Base-by-base conservation (phyloP, 2,329 filamentous ascomycete species). In the Coniochaeta pulveracea region DNA sequence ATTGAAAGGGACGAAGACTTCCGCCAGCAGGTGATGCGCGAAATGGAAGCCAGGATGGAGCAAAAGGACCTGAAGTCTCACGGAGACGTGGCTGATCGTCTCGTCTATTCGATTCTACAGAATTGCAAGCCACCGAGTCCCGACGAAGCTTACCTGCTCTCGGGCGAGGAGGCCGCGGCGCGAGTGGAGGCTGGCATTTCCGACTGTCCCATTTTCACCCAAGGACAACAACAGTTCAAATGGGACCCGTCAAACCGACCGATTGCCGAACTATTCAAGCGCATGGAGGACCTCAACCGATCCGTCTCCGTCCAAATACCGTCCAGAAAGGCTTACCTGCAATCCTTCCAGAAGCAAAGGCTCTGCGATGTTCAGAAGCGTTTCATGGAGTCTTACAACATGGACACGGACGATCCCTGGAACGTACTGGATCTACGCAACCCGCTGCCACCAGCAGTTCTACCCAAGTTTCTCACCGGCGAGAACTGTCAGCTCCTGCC, bases 401-500 rank as follows among this genome's bases (percentile, higher is more conserved):
- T 5, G 11, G 28, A 31, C 5, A 21, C 17, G n/a, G 28, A 31
- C 19, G 28, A 31, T 19, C 47, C 48, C 6, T 51, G 44, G 49
- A 51, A 50, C 22, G 40, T 51, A 12, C 37, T 51, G 17, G 49
- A 52, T 21, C 43, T 52, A 6, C 39, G 45, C 18, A 47, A 41
- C 21, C 44, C 48, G 4, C 34, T 52, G 10, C 47, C 47, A 6
- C 43, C 45, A 4, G 38, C 43, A 1, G 38, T 50, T 16, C 19
- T 31, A 19, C 28, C 41, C 48, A 34, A 31, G 14, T 50, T 51
- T 26, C 21, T 50, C 35, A 46, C 43, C 2, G 40, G 44, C 10
- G 45, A 49, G 26, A 50, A 51, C 33, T 51, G 47, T 29, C 47
- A 50, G 35, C 40, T 52, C 21, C 43, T 52, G 15, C 46, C 44